phyloP scores from a whole-genome alignment of 2,329 filamentous ascomycete species.

The Clarireedia homoeocarpa region DNA sequence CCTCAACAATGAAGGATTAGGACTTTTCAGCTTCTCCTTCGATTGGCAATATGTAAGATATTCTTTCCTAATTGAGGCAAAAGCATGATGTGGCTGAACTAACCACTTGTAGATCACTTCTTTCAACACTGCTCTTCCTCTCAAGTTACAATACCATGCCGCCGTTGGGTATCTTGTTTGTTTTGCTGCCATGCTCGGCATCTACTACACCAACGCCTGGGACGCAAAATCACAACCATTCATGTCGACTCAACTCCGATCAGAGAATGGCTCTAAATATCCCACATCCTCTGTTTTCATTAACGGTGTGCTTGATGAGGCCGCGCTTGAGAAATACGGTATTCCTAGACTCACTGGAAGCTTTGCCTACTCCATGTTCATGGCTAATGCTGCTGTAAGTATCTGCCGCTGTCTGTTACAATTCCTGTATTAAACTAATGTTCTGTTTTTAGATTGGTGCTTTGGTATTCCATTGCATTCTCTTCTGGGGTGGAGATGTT shows the following conservation, averaged over 20 bases:
- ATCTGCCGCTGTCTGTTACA: no score
- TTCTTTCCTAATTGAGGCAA: slow-evolving; percentile 6
- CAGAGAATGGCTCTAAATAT: slow-evolving; percentile 33
- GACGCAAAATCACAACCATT: slow-evolving; percentile 35
- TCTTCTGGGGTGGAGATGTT: slow-evolving; percentile 51
- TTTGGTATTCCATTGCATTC: slow-evolving; percentile 40
- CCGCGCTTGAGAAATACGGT: slow-evolving; percentile 36
- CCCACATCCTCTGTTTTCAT: slow-evolving; percentile 35
- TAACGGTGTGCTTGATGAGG: slow-evolving; percentile 35
- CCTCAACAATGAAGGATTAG: slow-evolving; percentile 37
- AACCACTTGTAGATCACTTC: slow-evolving; percentile 41
- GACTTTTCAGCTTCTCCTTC: slow-evolving; percentile 35
- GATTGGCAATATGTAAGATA: slow-evolving; percentile 41
- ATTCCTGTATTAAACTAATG: no score
- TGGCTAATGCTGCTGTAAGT: slow-evolving; percentile 48
- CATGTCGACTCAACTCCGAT: slow-evolving; percentile 36
- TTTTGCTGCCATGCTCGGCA: slow-evolving; percentile 39
- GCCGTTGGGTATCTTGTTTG: slow-evolving; percentile 41
- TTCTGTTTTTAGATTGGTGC: slow-evolving; percentile 41
- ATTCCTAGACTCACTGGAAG: slow-evolving; percentile 40
- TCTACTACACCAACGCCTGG: slow-evolving; percentile 39
- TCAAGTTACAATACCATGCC: slow-evolving; percentile 41
- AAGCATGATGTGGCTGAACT: not conserved
- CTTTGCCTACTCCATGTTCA: slow-evolving; percentile 47
- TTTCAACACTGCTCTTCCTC: slow-evolving; percentile 43